Conservation (phyloP, 495 filamentous ascomycete genomes). For the Aspergillus sparsus region DNA sequence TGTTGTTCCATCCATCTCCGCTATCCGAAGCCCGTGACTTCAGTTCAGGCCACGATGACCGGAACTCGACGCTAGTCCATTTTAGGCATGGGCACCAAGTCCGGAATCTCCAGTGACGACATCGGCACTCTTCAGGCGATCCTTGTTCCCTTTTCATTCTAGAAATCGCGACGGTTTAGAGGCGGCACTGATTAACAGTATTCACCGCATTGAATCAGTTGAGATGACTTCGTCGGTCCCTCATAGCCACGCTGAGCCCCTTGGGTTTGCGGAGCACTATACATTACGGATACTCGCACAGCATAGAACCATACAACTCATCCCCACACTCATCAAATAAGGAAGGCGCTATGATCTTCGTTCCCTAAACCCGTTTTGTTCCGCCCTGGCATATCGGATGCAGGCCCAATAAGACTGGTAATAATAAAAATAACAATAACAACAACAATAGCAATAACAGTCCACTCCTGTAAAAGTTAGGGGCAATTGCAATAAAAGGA, state of each 20-base stretch:
- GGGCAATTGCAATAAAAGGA: background rate
- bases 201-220: too few relatives aligned
- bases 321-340: constrained; percentile 15
- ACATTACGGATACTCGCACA: background rate
- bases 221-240: background rate
- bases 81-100: constrained; percentile 25
- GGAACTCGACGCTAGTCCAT: constrained; percentile 40
- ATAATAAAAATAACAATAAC: background rate
- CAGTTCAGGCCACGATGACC: constrained; percentile 49
- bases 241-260: constrained; percentile 1
- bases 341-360: constrained; percentile 19
- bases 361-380: constrained; percentile 9
- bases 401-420: background rate
- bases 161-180: too few relatives aligned
- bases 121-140: constrained; percentile 20
- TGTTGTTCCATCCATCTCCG: constrained; percentile 8
- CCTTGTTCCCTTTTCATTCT: constrained; percentile 1
- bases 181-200: too few relatives aligned
- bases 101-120: constrained; percentile 33
- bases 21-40: constrained; percentile 26
- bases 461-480: too few relatives aligned
- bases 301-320: constrained; percentile 1
- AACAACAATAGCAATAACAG: background rate
- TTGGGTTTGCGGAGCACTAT: background rate
- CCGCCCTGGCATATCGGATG: constrained; percentile 5